Percentiles rank a stretch among this genome's conserved stretches.
Conservation (phyloP, 75 land plant genomes). For the Ceratopteris richardii region DNA sequence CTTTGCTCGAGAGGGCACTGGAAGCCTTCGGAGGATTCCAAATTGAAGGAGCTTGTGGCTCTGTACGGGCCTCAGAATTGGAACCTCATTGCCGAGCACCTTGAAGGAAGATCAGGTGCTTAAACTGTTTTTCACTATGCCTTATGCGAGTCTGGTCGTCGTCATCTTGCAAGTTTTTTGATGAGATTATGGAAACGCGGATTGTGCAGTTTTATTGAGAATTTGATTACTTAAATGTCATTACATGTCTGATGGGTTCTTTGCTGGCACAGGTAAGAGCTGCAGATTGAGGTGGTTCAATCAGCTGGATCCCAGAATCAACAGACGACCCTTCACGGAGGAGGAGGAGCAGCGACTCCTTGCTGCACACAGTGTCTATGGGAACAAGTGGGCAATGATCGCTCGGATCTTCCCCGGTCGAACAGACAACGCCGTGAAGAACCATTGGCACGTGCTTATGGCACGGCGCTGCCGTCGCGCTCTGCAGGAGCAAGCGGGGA, state of each 20-base stretch:
- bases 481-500: neutral
- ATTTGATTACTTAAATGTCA: too few species aligned
- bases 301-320: conserved; percentile 69
- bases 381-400: conserved; percentile 80
- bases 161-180: too few species aligned
- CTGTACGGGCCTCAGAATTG: conserved; percentile 72
- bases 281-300: conserved; percentile 75
- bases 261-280: conserved; percentile 46
- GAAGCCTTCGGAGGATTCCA: conserved; percentile 66
- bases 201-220: too few species aligned
- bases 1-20: conserved; percentile 68
- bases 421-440: conserved; percentile 71
- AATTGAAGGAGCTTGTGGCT: conserved; percentile 52
- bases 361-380: conserved; percentile 58
- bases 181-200: too few species aligned
- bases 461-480: conserved; percentile 53
- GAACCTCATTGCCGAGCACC: conserved; percentile 72
- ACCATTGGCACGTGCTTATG: conserved; percentile 78
- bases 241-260: too few species aligned
- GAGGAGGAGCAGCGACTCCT: conserved; percentile 68
- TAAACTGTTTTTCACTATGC: too few species aligned
- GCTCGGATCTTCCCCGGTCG: conserved; percentile 64
- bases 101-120: conserved; percentile 68
- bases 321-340: conserved; percentile 56
- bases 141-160: too few species aligned